Evolutionary conservation across 2,329 filamentous ascomycete genomes (phyloP).

Genomic region (Mollisia scopiformis): DNA sequence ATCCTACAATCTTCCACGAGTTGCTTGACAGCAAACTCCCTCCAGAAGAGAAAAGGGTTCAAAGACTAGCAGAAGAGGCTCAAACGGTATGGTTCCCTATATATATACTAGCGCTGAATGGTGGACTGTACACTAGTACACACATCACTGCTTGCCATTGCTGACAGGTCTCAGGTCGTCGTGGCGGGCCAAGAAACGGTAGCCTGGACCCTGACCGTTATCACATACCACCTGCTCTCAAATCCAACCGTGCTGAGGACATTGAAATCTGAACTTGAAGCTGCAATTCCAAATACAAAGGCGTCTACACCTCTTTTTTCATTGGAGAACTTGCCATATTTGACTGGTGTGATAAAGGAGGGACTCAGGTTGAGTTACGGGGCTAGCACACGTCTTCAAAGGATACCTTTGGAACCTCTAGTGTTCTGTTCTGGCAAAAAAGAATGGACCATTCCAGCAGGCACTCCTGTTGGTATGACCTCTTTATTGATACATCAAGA

Average conservation of each 20-base stretch:
- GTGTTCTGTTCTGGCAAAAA: slow-evolving; percentile 7
- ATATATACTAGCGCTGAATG: background rate
- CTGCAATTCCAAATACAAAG: background rate
- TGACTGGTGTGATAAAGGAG: slow-evolving; percentile 37
- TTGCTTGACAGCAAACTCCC: background rate
- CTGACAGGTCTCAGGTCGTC: background rate
- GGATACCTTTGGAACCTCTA: slow-evolving; percentile 29
- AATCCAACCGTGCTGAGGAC: background rate
- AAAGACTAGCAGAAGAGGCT: background rate
- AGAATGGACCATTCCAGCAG: slow-evolving; percentile 12
- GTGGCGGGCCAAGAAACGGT: background rate
- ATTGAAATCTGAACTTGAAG: background rate
- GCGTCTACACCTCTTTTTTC: background rate
- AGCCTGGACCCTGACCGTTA: background rate
- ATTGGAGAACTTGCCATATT: slow-evolving; percentile 32
- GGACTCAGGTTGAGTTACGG: slow-evolving; percentile 35
- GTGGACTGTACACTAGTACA: no score
- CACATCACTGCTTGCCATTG: no score
- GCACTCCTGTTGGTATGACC: slow-evolving; percentile 13
- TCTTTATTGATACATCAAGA: slow-evolving; percentile 14
- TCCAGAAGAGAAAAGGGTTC: background rate
- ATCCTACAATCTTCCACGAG: slow-evolving; percentile 1
- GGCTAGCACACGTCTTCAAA: slow-evolving; percentile 28
- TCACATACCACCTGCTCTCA: background rate
- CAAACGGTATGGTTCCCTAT: background rate